A percentile compares a stretch with the other conserved stretches of the same genome.
These are phyloP conservation scores for Pyrenochaeta sp. DNA, from an alignment of 2,329 filamentous ascomycete species.

Conservation along the genomic window DNA sequence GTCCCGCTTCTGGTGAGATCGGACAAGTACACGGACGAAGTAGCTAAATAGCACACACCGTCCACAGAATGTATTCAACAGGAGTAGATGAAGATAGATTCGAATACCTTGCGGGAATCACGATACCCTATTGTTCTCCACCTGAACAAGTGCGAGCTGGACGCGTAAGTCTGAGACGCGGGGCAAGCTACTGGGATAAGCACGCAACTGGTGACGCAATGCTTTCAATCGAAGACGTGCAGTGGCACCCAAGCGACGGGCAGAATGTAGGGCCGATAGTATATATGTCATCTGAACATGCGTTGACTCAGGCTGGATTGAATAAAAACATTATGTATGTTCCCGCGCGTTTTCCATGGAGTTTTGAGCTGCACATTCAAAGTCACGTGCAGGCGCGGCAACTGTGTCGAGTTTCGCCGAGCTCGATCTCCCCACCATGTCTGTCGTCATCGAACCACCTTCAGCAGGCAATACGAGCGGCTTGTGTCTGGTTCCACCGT, in stretches of 20 bases:
- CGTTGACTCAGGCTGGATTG: neutral
- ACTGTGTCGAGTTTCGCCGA: conserved; percentile 1
- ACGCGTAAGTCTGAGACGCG: conserved; percentile 19
- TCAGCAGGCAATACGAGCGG: neutral
- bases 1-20: conserved; percentile 4
- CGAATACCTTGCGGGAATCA: neutral
- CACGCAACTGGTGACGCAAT: conserved; percentile 5
- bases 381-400: conserved; percentile 10
- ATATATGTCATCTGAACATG: neutral
- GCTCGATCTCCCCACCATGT: neutral
- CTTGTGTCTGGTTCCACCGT: neutral
- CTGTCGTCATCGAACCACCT: neutral
- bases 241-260: neutral
- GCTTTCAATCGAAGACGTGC: conserved; percentile 8
- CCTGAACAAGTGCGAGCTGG: conserved; percentile 16
- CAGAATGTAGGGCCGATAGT: neutral
- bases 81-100: neutral
- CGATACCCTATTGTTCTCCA: neutral
- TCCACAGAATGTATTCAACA: neutral
- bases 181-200: conserved; percentile 1
- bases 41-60: neutral
- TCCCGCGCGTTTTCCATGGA: no score
- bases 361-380: no score
- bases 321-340: no score
- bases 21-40: conserved; percentile 18